Evolutionary conservation across 352 stramenopile species (phyloP).

Genomic region (Elongisporangium undulatum): DNA sequence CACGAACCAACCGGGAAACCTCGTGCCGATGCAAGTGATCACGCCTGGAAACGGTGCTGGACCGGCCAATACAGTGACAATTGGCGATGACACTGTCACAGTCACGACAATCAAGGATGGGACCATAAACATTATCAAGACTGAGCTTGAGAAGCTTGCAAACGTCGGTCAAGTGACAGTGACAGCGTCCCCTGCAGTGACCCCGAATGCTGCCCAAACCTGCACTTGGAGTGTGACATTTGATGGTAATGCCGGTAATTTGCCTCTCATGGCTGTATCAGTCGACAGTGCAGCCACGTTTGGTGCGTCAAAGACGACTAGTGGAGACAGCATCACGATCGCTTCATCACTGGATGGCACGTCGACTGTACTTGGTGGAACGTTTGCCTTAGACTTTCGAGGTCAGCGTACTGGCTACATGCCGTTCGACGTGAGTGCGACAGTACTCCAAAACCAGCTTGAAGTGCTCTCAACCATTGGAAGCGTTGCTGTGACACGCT

Average conservation of each 20-base stretch:
- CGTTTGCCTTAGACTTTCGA: conserved; percentile 89
- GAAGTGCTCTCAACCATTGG: conserved; percentile 89
- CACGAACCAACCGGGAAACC: conserved; percentile 79
- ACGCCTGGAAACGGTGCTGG: conserved; percentile 25
- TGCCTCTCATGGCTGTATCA: conserved; percentile 53
- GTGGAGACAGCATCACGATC: conserved; percentile 46
- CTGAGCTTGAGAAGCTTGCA: conserved; percentile 89
- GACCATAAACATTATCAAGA: conserved; percentile 92
- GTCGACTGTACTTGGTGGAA: conserved; percentile 46
- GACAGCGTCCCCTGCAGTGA: conserved; percentile 30
- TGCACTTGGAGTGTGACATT: conserved; percentile 94
- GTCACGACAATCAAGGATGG: conserved; percentile 73
- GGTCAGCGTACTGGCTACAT: conserved; percentile 90
- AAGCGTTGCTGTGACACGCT: conserved; percentile 81
- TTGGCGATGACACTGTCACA: conserved; percentile 82
- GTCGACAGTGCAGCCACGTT: conserved; percentile 34
- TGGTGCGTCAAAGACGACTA: conserved; percentile 21
- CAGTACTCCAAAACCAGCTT: conserved; percentile 86
- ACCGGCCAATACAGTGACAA: conserved; percentile 31
- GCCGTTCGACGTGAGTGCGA: conserved; percentile 82
- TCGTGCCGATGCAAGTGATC: conserved; percentile 72
- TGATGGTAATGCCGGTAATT: conserved; percentile 89
- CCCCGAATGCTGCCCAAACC: conserved; percentile 42
- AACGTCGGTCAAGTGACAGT: conserved; percentile 91
- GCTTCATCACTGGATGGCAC: conserved; percentile 34